phyloP scores from a whole-genome alignment of 257 asterid species.

The Ocimum tenuiflorum region DNA sequence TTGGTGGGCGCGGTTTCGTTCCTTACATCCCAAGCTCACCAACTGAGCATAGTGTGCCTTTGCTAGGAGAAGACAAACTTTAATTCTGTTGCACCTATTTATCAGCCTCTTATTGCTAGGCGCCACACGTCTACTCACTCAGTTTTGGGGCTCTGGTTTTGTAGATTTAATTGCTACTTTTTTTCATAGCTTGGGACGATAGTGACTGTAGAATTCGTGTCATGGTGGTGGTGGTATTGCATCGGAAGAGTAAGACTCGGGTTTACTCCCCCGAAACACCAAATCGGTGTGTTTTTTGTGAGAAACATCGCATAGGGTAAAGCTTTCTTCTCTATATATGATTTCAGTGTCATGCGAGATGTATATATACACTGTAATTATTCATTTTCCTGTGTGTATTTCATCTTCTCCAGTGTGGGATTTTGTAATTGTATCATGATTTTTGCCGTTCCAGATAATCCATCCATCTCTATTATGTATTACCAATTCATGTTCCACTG shows the following conservation, averaged over 20 bases:
- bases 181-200: background rate
- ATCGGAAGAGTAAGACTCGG: no score
- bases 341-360: background rate
- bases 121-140: background rate
- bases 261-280: constrained; percentile 26
- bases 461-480: no score
- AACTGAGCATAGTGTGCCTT: constrained; percentile 40
- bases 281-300: constrained; percentile 24
- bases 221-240: no score
- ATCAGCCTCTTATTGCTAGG: background rate
- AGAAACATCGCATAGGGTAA: background rate
- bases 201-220: background rate
- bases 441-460: no score
- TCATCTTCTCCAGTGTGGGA: background rate
- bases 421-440: background rate
- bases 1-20: constrained; percentile 96
- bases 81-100: background rate
- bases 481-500: no score
- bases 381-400: background rate
- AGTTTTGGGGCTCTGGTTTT: constrained; percentile 21
- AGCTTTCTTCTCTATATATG: constrained; percentile 8
- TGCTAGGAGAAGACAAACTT: constrained; percentile 27
- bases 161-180: constrained; percentile 1
- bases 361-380: constrained; percentile 16
- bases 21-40: constrained; percentile 86